A percentile compares a stretch with the other conserved stretches of the same genome.
These are phyloP conservation scores for Grosmannia huntii DNA, from an alignment of 2,329 filamentous ascomycete genomes.

Conservation along the genomic window DNA sequence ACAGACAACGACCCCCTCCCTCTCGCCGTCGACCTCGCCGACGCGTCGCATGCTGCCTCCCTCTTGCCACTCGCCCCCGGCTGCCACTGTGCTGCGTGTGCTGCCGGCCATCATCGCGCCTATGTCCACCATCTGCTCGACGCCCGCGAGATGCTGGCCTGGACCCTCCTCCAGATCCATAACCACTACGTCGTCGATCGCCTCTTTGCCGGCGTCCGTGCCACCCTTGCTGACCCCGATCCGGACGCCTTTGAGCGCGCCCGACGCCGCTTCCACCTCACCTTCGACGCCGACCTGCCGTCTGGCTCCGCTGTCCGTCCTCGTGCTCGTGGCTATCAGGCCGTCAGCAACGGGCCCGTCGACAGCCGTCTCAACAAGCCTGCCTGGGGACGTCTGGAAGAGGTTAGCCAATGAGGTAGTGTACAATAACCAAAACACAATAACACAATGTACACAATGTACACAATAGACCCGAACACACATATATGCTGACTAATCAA, in stretches of 20 bases:
- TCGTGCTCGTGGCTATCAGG: constrained; percentile 69
- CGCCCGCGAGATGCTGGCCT: constrained; percentile 93
- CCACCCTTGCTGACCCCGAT: constrained; percentile 42
- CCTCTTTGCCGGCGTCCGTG: constrained; percentile 63
- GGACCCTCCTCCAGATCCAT: constrained; percentile 85
- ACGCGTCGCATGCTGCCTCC: constrained; percentile 44
- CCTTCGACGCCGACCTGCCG: constrained; percentile 62
- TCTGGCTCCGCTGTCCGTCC: constrained; percentile 65
- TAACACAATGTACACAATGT: no score
- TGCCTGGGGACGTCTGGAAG: constrained; percentile 41
- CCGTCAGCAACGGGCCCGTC: constrained; percentile 54
- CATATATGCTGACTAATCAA: no score
- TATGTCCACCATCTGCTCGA: constrained; percentile 78
- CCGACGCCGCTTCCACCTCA: constrained; percentile 26
- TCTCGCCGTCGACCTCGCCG: constrained; percentile 73
- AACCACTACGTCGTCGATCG: constrained; percentile 61
- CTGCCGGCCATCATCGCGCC: constrained; percentile 64
- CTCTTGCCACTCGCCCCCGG: constrained; percentile 45
- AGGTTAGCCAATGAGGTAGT: constrained; percentile 15
- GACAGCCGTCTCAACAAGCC: constrained; percentile 52
- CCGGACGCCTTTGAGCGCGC: constrained; percentile 43
- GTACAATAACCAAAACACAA: no score
- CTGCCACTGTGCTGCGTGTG: constrained; percentile 77
- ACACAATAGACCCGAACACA: no score
- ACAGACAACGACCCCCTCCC: constrained; percentile 24